Conservation (phyloP, 1,284 basidiomycete species). For the Nidula niveotomentosa region DNA sequence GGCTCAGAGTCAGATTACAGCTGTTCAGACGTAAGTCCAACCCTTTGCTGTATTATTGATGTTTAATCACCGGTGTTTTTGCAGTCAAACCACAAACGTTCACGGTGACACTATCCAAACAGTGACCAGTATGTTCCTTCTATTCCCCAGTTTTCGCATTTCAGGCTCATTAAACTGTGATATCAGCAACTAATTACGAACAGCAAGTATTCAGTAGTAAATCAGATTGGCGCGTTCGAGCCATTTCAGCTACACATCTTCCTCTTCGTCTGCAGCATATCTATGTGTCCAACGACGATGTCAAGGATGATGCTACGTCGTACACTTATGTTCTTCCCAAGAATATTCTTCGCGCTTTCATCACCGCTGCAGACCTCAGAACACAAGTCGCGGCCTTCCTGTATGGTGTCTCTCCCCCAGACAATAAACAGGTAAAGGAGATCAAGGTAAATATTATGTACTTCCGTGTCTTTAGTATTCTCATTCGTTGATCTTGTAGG, state of each 20-base stretch:
- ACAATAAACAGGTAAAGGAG: constrained; percentile 99
- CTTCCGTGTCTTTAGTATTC: background rate
- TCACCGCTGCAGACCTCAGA: constrained; percentile 91
- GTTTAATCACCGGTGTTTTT: constrained; percentile 13
- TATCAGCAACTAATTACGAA: constrained; percentile 90
- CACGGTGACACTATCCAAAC: constrained; percentile 97
- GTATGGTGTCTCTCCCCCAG: constrained; percentile 91
- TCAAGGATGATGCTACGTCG: constrained; percentile 94
- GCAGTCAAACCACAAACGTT: constrained; percentile 93
- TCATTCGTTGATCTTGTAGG: constrained; percentile 34
- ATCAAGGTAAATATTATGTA: constrained; percentile 63
- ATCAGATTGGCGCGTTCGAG: constrained; percentile 98
- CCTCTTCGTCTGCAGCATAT: constrained; percentile 97
- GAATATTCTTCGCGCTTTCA: constrained; percentile 95
- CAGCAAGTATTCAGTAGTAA: constrained; percentile 98
- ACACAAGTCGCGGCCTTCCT: constrained; percentile 96
- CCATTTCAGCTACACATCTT: constrained; percentile 95
- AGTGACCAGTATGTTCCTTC: constrained; percentile 73
- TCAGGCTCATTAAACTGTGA: background rate
- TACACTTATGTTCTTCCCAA: constrained; percentile 97
- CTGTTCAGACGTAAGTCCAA: constrained; percentile 78
- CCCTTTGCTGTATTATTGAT: background rate
- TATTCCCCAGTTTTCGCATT: constrained; percentile 9
- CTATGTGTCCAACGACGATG: constrained; percentile 98
- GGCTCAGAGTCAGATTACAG: constrained; percentile 94